Conservation (phyloP, 2,329 filamentous ascomycete genomes). For the Lomentospora prolificans region DNA sequence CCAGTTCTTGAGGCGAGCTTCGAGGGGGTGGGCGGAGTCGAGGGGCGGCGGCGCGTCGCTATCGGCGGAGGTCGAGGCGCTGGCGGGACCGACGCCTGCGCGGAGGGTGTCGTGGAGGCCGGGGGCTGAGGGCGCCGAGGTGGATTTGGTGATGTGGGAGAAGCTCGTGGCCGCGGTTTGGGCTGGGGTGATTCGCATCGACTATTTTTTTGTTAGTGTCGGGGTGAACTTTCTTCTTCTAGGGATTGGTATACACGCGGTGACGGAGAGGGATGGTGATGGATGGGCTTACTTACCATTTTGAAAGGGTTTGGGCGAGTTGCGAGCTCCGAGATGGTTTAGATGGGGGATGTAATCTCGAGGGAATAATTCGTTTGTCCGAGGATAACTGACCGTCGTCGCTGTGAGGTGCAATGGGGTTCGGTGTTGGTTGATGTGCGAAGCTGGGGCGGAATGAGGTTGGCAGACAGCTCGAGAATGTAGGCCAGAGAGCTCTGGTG, state of each 20-base stretch:
- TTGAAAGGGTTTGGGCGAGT: neutral
- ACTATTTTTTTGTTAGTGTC: slow-evolving; percentile 37
- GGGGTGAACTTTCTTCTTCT: neutral
- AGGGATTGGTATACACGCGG: slow-evolving; percentile 5
- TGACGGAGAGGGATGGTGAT: slow-evolving; percentile 7
- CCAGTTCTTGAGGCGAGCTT: slow-evolving; percentile 82
- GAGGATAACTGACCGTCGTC: too few relatives aligned
- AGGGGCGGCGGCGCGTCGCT: slow-evolving; percentile 34
- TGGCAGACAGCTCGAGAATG: neutral
- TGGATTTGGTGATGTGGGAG: slow-evolving; percentile 50
- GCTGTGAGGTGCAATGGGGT: too few relatives aligned
- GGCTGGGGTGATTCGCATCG: slow-evolving; percentile 80
- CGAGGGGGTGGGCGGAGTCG: slow-evolving; percentile 73
- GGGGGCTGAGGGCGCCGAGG: slow-evolving; percentile 78
- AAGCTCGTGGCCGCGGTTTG: slow-evolving; percentile 55
- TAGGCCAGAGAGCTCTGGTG: neutral
- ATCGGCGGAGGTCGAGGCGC: slow-evolving; percentile 31
- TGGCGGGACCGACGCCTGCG: slow-evolving; percentile 60
- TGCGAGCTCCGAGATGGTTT: neutral
- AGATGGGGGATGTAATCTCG: neutral
- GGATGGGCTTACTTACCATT: neutral
- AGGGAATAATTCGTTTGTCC: neutral
- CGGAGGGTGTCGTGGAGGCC: slow-evolving; percentile 92
- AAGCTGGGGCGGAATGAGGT: neutral
- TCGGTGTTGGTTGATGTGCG: neutral